Evolutionary conservation across 441 rosid genomes (phyloP).

Genomic region (Corymbia citriodora): DNA sequence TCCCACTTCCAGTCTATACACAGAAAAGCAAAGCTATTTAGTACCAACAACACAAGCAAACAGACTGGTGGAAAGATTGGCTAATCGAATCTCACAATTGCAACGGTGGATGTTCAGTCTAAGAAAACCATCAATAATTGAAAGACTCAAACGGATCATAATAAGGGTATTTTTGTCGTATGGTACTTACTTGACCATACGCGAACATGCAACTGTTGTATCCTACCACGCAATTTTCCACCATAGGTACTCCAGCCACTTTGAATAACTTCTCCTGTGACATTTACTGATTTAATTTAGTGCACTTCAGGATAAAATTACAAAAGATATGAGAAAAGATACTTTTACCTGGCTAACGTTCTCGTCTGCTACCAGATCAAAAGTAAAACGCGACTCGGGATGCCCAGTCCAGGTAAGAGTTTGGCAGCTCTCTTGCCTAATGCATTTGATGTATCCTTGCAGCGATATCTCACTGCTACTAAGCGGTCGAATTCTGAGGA

Average conservation of each 20-base stretch:
- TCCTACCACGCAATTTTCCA: constrained; percentile 91
- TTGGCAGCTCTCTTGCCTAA: constrained; percentile 89
- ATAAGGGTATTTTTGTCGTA: not conserved
- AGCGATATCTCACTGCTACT: constrained; percentile 73
- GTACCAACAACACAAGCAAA: not conserved
- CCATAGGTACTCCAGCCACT: constrained; percentile 97
- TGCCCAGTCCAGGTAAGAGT: constrained; percentile 86
- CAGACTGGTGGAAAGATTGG: not conserved
- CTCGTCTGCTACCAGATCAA: constrained; percentile 94
- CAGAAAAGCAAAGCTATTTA: not conserved
- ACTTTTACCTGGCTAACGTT: constrained; percentile 69
- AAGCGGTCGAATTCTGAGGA: constrained; percentile 86
- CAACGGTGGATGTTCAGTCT: not conserved
- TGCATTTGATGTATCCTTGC: constrained; percentile 77
- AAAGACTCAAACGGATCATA: not conserved
- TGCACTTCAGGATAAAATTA: not conserved
- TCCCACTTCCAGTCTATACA: constrained; percentile 97
- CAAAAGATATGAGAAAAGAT: not conserved
- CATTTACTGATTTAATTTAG: not conserved
- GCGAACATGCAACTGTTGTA: constrained; percentile 99
- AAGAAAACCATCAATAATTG: not conserved
- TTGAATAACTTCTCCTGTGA: constrained; percentile 82
- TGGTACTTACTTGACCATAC: constrained; percentile 80
- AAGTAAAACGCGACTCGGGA: constrained; percentile 92
- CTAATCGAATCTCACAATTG: not conserved